A percentile compares a stretch with the other conserved stretches of the same genome.
These are phyloP conservation scores for Emergomyces pasteurianus DNA, from an alignment of 2,329 filamentous ascomycete species.

Conservation along the genomic window DNA sequence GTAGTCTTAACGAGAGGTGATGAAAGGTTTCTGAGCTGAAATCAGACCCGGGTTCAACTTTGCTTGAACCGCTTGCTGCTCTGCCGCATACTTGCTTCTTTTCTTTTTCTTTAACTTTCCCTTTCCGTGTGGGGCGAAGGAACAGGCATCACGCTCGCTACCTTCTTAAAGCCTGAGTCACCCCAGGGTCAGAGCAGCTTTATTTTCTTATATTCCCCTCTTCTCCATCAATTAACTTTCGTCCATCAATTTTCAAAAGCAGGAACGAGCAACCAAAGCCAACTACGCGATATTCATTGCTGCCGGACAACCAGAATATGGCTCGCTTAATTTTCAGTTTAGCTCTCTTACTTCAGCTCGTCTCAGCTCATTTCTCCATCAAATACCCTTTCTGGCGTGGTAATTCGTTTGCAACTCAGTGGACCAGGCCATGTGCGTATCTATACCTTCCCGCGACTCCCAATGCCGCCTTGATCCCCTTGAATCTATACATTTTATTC, in stretches of 20 bases:
- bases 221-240: background rate
- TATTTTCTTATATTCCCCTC: background rate
- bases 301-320: background rate
- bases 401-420: conserved; percentile 32
- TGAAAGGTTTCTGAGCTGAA: too few species aligned
- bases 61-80: background rate
- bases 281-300: background rate
- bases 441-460: background rate
- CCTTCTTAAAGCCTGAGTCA: background rate
- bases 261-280: background rate
- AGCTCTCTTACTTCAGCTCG: conserved; percentile 5
- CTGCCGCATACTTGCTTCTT: background rate
- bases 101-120: background rate
- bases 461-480: background rate
- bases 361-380: conserved; percentile 17
- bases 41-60: too few species aligned
- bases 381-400: conserved; percentile 28
- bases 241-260: background rate
- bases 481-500: background rate
- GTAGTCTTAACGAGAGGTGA: too few species aligned
- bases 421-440: conserved; percentile 28
- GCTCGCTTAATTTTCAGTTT: background rate
- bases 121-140: too few species aligned
- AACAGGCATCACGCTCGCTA: background rate
- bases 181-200: background rate